Evolutionary conservation across 2,329 filamentous ascomycete genomes (phyloP).

Genomic region (Aspergillus alliaceus): DNA sequence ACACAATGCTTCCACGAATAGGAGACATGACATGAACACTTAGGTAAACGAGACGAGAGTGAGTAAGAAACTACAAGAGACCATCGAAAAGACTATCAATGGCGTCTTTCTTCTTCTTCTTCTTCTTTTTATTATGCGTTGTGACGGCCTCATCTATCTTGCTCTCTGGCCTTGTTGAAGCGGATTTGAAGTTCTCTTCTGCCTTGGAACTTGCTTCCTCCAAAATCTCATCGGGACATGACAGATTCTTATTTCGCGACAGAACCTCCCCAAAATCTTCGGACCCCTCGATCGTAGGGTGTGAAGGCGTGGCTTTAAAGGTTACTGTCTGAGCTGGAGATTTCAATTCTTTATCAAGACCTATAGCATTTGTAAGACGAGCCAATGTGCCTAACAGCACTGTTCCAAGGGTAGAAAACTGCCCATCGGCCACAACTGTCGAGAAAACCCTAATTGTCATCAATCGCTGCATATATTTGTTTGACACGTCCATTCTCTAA

Average conservation of each 20-base stretch:
- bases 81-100: conserved; percentile 73
- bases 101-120: conserved; percentile 60
- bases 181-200: background rate
- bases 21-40: background rate
- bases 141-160: background rate
- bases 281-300: conserved; percentile 1
- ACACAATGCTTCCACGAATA: background rate
- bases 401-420: conserved; percentile 70
- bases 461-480: background rate
- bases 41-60: too few species aligned
- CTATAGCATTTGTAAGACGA: conserved; percentile 50
- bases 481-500: background rate
- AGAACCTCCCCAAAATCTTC: conserved; percentile 29
- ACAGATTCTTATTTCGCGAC: conserved; percentile 13
- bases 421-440: conserved; percentile 68
- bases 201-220: background rate
- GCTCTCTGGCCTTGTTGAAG: background rate
- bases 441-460: conserved; percentile 54
- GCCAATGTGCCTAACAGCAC: conserved; percentile 66
- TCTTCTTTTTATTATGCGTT: conserved; percentile 45
- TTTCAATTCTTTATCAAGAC: conserved; percentile 34
- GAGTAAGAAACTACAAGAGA: conserved; percentile 39
- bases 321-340: conserved; percentile 1
- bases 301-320: background rate
- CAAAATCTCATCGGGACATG: background rate